Percentiles rank a stretch among this genome's conserved stretches.
These are phyloP conservation scores for Backusella liffmaniae DNA, from an alignment of 192 early-diverging fungal species.

Conservation along the genomic window DNA sequence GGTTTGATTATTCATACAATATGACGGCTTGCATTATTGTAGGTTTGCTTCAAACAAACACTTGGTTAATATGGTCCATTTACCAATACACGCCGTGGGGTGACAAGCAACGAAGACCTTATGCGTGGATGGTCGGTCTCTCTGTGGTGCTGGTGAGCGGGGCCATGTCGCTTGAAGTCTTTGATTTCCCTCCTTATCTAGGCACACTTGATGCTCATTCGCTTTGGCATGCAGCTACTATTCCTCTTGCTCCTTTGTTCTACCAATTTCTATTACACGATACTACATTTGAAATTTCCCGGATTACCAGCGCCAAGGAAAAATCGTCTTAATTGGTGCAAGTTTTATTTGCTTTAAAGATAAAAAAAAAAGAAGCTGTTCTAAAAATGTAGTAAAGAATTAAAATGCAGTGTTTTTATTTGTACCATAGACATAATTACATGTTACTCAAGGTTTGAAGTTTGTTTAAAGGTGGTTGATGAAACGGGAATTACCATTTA, in stretches of 20 bases:
- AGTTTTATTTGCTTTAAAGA: too few relatives aligned
- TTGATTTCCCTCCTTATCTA: constrained; percentile 88
- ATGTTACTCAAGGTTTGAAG: neutral
- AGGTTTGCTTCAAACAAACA: constrained; percentile 66
- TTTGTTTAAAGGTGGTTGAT: neutral
- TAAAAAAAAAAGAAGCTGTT: neutral
- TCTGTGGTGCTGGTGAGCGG: constrained; percentile 60
- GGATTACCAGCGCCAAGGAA: neutral
- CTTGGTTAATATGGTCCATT: constrained; percentile 77
- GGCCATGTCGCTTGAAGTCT: constrained; percentile 84
- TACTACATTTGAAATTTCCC: constrained; percentile 56
- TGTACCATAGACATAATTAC: neutral
- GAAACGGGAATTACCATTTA: neutral
- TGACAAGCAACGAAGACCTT: constrained; percentile 40
- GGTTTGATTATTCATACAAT: constrained; percentile 95
- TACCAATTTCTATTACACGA: constrained; percentile 85
- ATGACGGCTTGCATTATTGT: constrained; percentile 82
- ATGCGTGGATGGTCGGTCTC: constrained; percentile 64
- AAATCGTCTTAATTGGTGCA: neutral
- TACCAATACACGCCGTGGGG: constrained; percentile 28
- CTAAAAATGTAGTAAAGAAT: neutral
- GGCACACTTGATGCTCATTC: constrained; percentile 90
- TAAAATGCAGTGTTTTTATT: neutral
- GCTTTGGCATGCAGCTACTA: constrained; percentile 93
- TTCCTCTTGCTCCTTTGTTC: constrained; percentile 73